These are phyloP conservation scores for Camelina laxa DNA, from an alignment of 345 rosid species.

Conservation along the genomic window DNA sequence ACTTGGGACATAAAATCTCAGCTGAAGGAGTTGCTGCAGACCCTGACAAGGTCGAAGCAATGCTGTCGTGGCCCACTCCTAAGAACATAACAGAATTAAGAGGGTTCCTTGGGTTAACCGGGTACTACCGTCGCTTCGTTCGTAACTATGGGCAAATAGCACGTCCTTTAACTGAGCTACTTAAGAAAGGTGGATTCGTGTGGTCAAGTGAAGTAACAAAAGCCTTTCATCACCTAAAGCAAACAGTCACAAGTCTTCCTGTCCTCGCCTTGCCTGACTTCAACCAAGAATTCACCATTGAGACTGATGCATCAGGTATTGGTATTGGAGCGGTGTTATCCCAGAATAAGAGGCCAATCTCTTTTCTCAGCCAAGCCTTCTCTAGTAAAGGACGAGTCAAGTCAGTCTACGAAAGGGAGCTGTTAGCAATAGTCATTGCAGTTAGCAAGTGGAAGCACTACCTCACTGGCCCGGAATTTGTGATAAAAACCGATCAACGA, in stretches of 20 bases:
- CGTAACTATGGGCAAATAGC: not conserved
- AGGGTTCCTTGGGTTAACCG: not conserved
- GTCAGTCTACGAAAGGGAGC: not conserved
- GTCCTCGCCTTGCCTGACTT: not conserved
- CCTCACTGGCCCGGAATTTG: fast-evolving
- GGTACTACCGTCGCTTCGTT: not conserved
- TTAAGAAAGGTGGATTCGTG: not conserved
- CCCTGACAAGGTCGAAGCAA: not conserved
- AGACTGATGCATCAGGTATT: not conserved
- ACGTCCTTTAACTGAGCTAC: fast-evolving
- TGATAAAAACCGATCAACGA: not conserved
- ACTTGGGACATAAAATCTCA: not conserved
- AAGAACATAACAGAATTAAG: fast-evolving
- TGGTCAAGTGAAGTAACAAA: fast-evolving
- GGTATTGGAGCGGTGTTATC: not conserved
- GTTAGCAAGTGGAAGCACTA: not conserved
- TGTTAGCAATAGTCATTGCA: not conserved
- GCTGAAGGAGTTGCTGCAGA: not conserved
- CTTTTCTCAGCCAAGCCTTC: not conserved
- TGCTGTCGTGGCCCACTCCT: not conserved
- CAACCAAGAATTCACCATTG: not conserved
- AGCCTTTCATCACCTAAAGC: fast-evolving
- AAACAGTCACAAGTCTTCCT: fast-evolving
- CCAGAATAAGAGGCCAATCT: fast-evolving
- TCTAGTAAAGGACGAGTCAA: fast-evolving